Evolutionary conservation across 768 basidiomycete genomes (phyloP).

Genomic region (Mycena filopes): DNA sequence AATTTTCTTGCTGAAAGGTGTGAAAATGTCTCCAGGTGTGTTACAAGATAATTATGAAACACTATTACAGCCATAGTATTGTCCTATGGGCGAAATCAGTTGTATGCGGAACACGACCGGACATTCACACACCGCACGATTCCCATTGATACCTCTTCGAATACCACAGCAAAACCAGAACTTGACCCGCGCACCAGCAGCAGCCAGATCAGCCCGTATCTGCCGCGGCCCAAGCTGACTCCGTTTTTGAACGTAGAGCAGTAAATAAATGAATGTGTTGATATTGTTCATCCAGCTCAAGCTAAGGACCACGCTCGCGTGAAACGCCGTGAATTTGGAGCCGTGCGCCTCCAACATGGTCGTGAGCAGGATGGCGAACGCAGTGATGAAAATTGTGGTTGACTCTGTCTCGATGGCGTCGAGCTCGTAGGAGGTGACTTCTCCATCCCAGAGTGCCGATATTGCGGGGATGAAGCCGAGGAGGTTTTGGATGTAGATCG

Average conservation of each 20-base stretch:
- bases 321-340: conserved; percentile 31
- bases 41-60: too few relatives aligned
- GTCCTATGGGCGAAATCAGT: too few relatives aligned
- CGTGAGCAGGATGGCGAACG: conserved; percentile 39
- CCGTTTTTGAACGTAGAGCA: conserved; percentile 33
- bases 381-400: conserved; percentile 38
- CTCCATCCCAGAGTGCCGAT: conserved; percentile 34
- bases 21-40: too few relatives aligned
- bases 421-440: conserved; percentile 34
- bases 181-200: too few relatives aligned
- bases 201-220: not conserved
- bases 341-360: conserved; percentile 36
- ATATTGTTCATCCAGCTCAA: conserved; percentile 43
- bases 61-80: too few relatives aligned
- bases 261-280: conserved; percentile 27
- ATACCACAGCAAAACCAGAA: not conserved
- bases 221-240: conserved; percentile 14
- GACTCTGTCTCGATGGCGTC: conserved; percentile 21
- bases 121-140: too few relatives aligned
- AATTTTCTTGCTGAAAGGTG: too few relatives aligned
- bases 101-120: too few relatives aligned
- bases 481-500: conserved; percentile 40
- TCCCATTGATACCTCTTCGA: not conserved
- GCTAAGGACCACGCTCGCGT: conserved; percentile 38
- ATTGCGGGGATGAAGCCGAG: conserved; percentile 39